phyloP scores from a whole-genome alignment of 257 asterid genomes.

The Anisodus acutangulus region DNA sequence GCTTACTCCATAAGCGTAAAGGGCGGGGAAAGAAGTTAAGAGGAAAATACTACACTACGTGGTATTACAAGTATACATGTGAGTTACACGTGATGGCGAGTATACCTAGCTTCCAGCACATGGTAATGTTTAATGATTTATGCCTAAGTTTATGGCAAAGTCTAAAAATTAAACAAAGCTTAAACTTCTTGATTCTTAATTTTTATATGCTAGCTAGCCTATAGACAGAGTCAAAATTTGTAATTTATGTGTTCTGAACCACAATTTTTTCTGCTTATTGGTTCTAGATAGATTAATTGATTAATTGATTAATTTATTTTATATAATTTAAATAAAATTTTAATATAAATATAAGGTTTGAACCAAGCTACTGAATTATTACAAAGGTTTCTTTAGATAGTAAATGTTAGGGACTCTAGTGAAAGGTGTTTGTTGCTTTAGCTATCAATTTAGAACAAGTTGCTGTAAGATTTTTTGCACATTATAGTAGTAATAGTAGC shows the following conservation, averaged over 20 bases:
- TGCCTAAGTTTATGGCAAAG: not conserved
- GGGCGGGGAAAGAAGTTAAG: not conserved
- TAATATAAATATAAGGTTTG: no score
- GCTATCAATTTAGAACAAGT: not conserved
- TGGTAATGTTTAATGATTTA: slow-evolving; percentile 23
- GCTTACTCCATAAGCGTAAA: not conserved
- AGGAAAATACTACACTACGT: not conserved
- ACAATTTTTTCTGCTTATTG: no score
- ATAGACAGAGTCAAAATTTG: no score
- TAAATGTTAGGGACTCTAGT: not conserved
- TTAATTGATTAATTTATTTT: no score
- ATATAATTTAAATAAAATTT: no score
- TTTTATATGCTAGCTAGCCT: not conserved
- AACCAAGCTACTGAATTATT: no score
- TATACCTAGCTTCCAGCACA: slow-evolving; percentile 20
- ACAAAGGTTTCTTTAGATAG: not conserved
- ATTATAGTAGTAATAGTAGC: not conserved
- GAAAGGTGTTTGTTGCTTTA: not conserved
- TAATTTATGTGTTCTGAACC: no score
- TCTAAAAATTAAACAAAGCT: not conserved
- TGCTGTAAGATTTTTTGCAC: not conserved
- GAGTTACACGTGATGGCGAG: slow-evolving; percentile 22
- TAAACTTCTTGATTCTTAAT: not conserved
- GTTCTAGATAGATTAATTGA: no score
- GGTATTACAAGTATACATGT: slow-evolving; percentile 20